phyloP scores from a whole-genome alignment of 176 grass and related monocot species.

The Areca catechu region DNA sequence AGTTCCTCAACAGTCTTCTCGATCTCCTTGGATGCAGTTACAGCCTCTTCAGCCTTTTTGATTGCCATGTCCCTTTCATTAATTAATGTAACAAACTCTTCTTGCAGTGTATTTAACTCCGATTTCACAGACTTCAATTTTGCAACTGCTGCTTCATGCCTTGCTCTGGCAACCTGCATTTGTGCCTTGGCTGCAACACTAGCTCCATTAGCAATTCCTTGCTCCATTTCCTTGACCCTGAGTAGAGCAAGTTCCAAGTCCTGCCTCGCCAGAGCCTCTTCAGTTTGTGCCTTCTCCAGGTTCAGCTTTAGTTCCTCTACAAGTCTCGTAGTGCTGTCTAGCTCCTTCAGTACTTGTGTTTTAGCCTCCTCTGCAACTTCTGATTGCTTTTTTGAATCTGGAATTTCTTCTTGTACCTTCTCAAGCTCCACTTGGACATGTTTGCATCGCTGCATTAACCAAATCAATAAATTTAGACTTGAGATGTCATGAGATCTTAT shows the following conservation, averaged over 20 bases:
- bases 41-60: slow-evolving; percentile 29
- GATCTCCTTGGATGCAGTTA: slow-evolving; percentile 24
- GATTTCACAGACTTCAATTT: slow-evolving; percentile 44
- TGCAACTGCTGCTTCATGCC: slow-evolving; percentile 22
- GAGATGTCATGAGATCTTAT: no score
- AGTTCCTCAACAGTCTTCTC: slow-evolving; percentile 47
- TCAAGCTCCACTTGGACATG: slow-evolving; percentile 30
- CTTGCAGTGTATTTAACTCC: slow-evolving; percentile 38
- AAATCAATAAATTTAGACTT: neutral
- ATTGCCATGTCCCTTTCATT: slow-evolving; percentile 35
- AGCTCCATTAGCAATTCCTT: slow-evolving; percentile 22
- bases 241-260: slow-evolving; percentile 47
- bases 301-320: slow-evolving; percentile 41
- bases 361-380: slow-evolving; percentile 41
- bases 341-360: slow-evolving; percentile 39
- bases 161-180: slow-evolving; percentile 34
- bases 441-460: slow-evolving; percentile 7
- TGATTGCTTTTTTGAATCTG: slow-evolving; percentile 46
- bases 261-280: slow-evolving; percentile 38
- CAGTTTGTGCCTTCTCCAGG: slow-evolving; percentile 41
- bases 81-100: slow-evolving; percentile 32
- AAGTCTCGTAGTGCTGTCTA: slow-evolving; percentile 37
- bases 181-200: slow-evolving; percentile 17
- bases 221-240: slow-evolving; percentile 35
- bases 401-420: slow-evolving; percentile 45